Conservation (phyloP, 2,329 filamentous ascomycete genomes). For the Talaromyces amestolkiae region DNA sequence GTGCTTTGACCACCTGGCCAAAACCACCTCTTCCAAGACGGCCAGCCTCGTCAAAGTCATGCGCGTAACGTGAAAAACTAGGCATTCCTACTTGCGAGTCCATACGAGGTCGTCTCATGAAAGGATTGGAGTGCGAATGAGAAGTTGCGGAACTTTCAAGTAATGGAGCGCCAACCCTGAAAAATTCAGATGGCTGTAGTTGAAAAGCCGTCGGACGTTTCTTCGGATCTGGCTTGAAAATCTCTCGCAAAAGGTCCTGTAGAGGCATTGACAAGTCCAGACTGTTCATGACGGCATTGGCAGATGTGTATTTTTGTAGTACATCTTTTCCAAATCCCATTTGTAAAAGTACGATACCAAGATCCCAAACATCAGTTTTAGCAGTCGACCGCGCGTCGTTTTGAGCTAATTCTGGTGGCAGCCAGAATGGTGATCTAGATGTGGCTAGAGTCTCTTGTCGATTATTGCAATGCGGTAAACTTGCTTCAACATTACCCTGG, state of each 20-base stretch:
- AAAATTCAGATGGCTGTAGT: conserved; percentile 55
- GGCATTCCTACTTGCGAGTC: conserved; percentile 60
- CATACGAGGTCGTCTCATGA: conserved; percentile 55
- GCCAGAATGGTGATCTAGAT: conserved; percentile 78
- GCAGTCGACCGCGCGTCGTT: conserved; percentile 56
- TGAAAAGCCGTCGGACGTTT: conserved; percentile 82
- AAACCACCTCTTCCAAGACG: conserved; percentile 90
- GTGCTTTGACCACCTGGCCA: conserved; percentile 91
- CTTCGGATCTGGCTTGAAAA: conserved; percentile 81
- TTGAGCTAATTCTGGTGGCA: conserved; percentile 71
- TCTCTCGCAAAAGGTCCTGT: conserved; percentile 74
- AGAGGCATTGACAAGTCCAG: conserved; percentile 71
- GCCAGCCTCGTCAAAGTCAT: conserved; percentile 88
- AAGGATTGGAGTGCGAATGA: conserved; percentile 39
- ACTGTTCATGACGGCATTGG: conserved; percentile 68
- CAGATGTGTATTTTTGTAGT: conserved; percentile 73
- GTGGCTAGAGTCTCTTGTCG: conserved; percentile 44
- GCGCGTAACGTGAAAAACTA: conserved; percentile 71
- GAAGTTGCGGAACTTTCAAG: conserved; percentile 40
- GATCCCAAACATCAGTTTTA: conserved; percentile 93
- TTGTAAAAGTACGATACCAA: conserved; percentile 86
- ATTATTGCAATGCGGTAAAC: conserved; percentile 49
- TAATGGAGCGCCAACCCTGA: conserved; percentile 41
- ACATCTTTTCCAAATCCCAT: conserved; percentile 88
- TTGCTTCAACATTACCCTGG: conserved; percentile 49